Base-by-base conservation (phyloP, 331 rosid genomes). In the Telfairia occidentalis region DNA sequence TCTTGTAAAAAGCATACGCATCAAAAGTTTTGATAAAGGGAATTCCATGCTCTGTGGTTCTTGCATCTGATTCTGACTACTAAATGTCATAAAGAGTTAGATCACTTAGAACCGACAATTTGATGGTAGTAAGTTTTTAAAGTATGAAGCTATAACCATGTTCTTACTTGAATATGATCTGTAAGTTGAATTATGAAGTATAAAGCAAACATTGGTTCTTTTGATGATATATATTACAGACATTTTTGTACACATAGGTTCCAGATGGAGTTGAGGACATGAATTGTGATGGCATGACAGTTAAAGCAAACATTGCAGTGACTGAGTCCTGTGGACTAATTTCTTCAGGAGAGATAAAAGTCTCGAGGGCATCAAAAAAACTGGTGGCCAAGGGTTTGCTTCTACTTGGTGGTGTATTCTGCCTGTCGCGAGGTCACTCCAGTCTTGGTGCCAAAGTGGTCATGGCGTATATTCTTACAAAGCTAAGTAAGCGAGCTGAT, bases 401-500 rank as follows among this genome's bases (percentile, higher is more conserved):
- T 83, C 84, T 94, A 61, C 59, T 91, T 0, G 97, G 96, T 52
- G 98, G 97, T 74, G 86, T 79, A 13, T 73, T 91, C 76, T 94
- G 87, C 80, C 77, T 94, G 37, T 84, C 95, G 54, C 86, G 96
- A 18, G 91, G 90, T 75, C 92, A 84, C 85, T 86, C 96, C 70
- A 88, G 96, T 79, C 89, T 94, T 29, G 92, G 96, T 28, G 97
- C 92, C 42, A 91, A 94, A 86, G 97, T 91, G 72, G 98, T 81
- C 45, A 42, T 88, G 84, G 96, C 90, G 7, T 94, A 80, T 83
- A 75, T 94, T 73, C 55, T 88, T 75, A 79, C 87, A 48, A 94
- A 91, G 78, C 86, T 91, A 54, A 65, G 84, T 30, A 91, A 86
- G 79, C 88, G 79, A 32, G 48, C 77, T 24, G 82, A 83, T 64